Evolutionary conservation across 257 asterid species (phyloP), one percentile per base, ranked within the genome.

Genomic region (Thymus mandschuricus): DNA sequence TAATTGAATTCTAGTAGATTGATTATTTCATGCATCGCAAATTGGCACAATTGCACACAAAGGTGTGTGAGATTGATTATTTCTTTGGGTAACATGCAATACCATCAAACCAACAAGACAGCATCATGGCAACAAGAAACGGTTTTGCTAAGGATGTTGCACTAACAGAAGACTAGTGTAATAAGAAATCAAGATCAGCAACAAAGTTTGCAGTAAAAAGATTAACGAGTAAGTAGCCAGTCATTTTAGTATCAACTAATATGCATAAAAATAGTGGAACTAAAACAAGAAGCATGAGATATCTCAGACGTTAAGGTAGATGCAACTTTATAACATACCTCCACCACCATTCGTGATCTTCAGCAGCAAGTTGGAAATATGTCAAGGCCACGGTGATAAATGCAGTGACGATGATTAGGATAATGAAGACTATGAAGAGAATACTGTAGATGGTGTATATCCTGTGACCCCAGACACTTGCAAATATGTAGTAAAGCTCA

Each of bases 261-360:
- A 40, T 71, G 28, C 41, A 27, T 1, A 6, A 9, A 5, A 29
- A 38, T 12, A 15, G 4, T 44, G 27, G 45, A 21, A 21, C 21
- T 21, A 21, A 21, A 21, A 21, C 21, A 21, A 21, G 21, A 21
- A 21, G 21, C 21, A 21, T 21, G 21, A 21, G 21, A 21, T 21
- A 21, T 21, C 21, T 21, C 21, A 0, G 21, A 21, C 21, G 21
- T 21, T 21, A 21, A 21, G 21, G 21, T 21, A 21, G 21, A 21
- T 28, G 8, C 34, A 77, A 56, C 15, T 60, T 44, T 9, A 30
- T 50, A 66, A 64, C 77, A 65, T 83, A 88, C 96, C 96, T 89
- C 96, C 96, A 89, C 97, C 97, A 91, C 97, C 97, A 91, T 75
- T 88, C 89, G 78, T 91, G 97, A 70, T 90, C 97, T 84, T 91